Evolutionary conservation across 768 basidiomycete species (phyloP), one percentile per base, ranked within the genome.

Genomic region (Termitomyces bulborhizus): DNA sequence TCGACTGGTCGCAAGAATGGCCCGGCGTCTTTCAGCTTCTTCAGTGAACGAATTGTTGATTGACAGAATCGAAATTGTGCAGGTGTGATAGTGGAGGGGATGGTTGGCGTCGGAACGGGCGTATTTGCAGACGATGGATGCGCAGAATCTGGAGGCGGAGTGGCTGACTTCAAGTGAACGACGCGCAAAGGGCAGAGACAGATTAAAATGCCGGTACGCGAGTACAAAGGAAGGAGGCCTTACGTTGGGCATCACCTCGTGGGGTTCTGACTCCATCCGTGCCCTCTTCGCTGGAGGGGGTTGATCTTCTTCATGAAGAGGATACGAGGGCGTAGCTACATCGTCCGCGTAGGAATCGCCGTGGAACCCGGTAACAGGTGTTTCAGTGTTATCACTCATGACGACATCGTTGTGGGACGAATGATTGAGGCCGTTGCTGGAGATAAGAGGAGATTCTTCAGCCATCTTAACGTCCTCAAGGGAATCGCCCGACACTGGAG

Each of bases 1-100:
- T 99, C 97, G 54, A 99, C 97, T 18, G 97, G 94, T 48, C 76
- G 77, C 51, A 88, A 70, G 73, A 99, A 99, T 1, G 93, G 85
- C 1, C 68, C 65, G 0, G 92, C 83, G 52, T 96, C 92, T 68
- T 91, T 92, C 66, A 84, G 67, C 74, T 91, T 94, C 78, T 91
- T 96, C 65, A 98, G 69, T 31, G 82, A 78, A 50, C 91, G 86
- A 41, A 98, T 68, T 3, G 89, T 86, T 4, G 85, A 86, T 51
- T 81, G 70, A 60, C 87, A 85, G 67, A 91, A 93, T 41, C 90
- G 87, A 69, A 83, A 84, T 68, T 98, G 97, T 8, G 79, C 74
- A 16, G 71, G 60, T 55, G 83, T 86, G 59, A 95, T 67, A 1
- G 79, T 83, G 6, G 77, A 72, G 6, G 68, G 58, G n/a, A 65